Base-by-base conservation (phyloP, 306 rosid species). In the Citrullus amarus region DNA sequence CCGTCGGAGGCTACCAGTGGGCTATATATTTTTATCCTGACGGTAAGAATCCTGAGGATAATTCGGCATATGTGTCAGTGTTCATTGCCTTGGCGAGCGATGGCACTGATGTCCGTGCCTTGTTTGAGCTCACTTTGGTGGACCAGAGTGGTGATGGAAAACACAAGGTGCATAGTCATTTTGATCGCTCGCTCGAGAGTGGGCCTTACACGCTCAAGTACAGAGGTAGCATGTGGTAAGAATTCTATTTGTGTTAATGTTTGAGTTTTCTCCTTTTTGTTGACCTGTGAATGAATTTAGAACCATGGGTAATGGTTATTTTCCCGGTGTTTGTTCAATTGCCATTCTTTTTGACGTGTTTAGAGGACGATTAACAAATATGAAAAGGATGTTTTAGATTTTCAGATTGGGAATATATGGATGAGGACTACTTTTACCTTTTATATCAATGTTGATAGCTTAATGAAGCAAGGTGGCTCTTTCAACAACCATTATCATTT, bases 1-100 rank as follows among this genome's bases (percentile, higher is more conserved):
- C 86, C 44, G 96, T 95, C 9, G 98, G 98, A n/a, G 98, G 96
- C 5, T 92, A 70, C 80, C 98, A 95, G 81, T 95, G 98, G 98
- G 98, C 98, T 2, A 89, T 95, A 10, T 92, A 94, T 82, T 94
- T 94, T 82, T 94, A 94, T 75, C 98, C 98, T 1, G 98, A 94
- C 66, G 98, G 98, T 0, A 95, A 95, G 79, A 92, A 92, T 73
- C 98, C 97, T 0, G 98, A 95, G 80, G 97, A 95, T 9, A 92
- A 92, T 76, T 92, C 98, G 25, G 89, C 97, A 3, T 95, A 95
- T 60, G 98, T 95, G 1, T 95, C 98, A 32, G 98, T 92, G 59
- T 95, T 92, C 87, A 92, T 95, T 73, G 98, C 98, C 4, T 90
- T 95, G 13, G 98, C 96, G 6, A 88, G 93, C 60, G 98, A 95